Percentiles rank a stretch among this genome's conserved stretches.
phyloP scores from a whole-genome alignment of 1,284 basidiomycete genomes.

The Malassezia pachydermatis region DNA sequence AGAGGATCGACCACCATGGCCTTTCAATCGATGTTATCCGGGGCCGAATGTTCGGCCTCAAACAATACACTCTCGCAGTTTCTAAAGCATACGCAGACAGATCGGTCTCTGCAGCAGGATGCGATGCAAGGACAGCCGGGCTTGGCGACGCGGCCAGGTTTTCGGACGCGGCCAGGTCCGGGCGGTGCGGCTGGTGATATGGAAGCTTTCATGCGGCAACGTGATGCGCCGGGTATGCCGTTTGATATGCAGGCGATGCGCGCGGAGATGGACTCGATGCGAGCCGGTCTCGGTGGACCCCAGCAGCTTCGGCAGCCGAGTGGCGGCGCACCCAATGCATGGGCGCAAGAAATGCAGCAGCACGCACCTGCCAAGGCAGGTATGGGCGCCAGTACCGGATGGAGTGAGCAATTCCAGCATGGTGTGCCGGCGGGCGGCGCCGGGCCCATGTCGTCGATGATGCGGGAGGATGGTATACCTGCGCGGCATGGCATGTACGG shows the following conservation, averaged over 20 bases:
- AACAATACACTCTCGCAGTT: conserved; percentile 82
- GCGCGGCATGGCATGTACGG: background rate
- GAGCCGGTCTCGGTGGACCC: background rate
- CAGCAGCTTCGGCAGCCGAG: background rate
- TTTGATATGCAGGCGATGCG: conserved; percentile 32
- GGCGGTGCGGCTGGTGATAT: conserved; percentile 20
- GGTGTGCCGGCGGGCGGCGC: background rate
- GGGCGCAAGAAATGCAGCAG: conserved; percentile 38
- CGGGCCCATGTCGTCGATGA: background rate
- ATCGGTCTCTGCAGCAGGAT: conserved; percentile 65
- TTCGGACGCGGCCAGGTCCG: conserved; percentile 20
- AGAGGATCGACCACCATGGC: conserved; percentile 34
- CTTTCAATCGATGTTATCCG: conserved; percentile 62
- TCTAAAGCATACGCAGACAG: conserved; percentile 79
- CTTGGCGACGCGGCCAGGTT: background rate
- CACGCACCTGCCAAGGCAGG: background rate
- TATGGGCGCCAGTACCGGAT: conserved; percentile 1
- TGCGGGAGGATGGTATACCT: background rate
- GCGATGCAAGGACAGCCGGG: background rate
- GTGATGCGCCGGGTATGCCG: conserved; percentile 14
- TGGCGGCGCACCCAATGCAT: conserved; percentile 15
- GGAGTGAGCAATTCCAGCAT: conserved; percentile 13
- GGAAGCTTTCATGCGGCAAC: conserved; percentile 37
- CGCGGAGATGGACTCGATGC: conserved; percentile 31
- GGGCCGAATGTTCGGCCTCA: conserved; percentile 74